Conservation (phyloP, 345 rosid genomes). For the Corchorus capsularis region DNA sequence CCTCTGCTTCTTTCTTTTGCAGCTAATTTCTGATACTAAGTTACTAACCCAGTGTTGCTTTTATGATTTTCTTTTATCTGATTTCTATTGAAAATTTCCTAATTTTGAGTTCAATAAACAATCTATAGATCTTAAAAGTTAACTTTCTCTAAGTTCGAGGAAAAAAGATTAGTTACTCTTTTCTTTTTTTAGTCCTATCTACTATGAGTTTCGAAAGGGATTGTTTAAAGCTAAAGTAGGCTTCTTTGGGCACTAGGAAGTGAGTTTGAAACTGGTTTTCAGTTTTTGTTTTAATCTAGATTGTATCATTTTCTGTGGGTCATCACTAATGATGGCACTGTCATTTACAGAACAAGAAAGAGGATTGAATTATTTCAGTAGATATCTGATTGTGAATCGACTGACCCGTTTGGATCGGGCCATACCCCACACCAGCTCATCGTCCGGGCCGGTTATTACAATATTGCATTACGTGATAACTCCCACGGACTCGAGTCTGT, state of each 20-base stretch:
- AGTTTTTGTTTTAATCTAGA: neutral
- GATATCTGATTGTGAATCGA: too few species aligned
- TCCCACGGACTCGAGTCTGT: too few species aligned
- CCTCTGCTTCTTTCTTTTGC: neutral
- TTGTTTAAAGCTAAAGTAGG: neutral
- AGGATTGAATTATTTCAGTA: constrained; percentile 12
- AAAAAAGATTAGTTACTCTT: neutral
- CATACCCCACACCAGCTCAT: too few species aligned
- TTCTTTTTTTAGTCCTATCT: neutral
- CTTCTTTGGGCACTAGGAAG: neutral
- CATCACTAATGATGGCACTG: neutral
- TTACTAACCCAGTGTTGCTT: constrained; percentile 2
- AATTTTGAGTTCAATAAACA: neutral
- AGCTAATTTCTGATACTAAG: neutral
- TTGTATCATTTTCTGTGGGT: neutral
- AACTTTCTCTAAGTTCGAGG: neutral
- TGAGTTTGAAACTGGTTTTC: neutral
- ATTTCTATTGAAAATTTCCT: neutral
- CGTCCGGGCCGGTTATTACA: too few species aligned
- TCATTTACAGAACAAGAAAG: neutral
- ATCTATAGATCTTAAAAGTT: neutral
- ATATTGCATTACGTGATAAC: too few species aligned
- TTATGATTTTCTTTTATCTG: too few species aligned
- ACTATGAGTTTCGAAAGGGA: neutral
- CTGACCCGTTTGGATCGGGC: too few species aligned